Conservation (phyloP, 345 rosid genomes). For the Anacardium occidentale region DNA sequence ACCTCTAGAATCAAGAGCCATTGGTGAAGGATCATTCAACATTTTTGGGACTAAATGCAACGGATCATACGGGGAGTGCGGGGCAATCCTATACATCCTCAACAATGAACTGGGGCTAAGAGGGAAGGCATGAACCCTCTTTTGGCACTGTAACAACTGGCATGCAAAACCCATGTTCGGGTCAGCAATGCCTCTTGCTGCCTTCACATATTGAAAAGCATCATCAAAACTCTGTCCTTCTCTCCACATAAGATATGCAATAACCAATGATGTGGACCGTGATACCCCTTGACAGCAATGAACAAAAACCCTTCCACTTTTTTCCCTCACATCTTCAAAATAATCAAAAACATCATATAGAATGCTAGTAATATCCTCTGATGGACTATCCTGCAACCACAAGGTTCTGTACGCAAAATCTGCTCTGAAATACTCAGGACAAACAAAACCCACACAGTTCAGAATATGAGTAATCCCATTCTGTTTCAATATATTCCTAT, state of each 20-base stretch:
- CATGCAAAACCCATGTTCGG: conserved; percentile 99
- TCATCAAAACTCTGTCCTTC: conserved; percentile 99
- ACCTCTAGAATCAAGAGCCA: conserved; percentile 91
- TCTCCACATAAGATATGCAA: conserved; percentile 98
- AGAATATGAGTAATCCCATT: conserved; percentile 91
- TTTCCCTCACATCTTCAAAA: conserved; percentile 97
- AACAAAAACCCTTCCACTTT: conserved; percentile 85
- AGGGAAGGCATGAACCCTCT: conserved; percentile 96
- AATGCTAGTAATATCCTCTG: conserved; percentile 98
- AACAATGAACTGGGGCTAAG: conserved; percentile 95
- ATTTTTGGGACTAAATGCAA: conserved; percentile 95
- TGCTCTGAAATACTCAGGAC: conserved; percentile 93
- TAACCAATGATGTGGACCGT: conserved; percentile 94
- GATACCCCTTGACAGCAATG: conserved; percentile 99
- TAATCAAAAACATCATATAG: conserved; percentile 97
- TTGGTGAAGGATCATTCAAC: conserved; percentile 82
- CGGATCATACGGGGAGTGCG: conserved; percentile 97
- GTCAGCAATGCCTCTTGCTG: conserved; percentile 96
- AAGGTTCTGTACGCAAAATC: conserved; percentile 88
- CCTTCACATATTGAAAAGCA: conserved; percentile 95
- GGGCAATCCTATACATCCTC: conserved; percentile 88
- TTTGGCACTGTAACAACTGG: conserved; percentile 95
- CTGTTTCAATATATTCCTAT: conserved; percentile 70
- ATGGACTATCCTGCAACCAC: conserved; percentile 98
- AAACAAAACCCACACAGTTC: conserved; percentile 95